Evolutionary conservation across 2,329 filamentous ascomycete genomes (phyloP).

Genomic region (Truncatella angustata): DNA sequence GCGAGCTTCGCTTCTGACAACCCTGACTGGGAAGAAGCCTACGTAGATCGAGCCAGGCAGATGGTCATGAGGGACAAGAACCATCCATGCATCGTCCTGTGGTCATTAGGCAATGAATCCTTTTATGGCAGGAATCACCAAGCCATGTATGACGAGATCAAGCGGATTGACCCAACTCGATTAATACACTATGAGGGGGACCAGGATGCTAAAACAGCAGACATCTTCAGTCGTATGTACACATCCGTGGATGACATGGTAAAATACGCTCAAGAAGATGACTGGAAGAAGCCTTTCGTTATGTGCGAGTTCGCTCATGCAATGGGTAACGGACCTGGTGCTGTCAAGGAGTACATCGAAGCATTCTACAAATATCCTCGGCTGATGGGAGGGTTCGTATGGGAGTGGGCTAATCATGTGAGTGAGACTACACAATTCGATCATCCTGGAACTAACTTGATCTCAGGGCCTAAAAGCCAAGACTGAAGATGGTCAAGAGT

Average conservation of each 20-base stretch:
- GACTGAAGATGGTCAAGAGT: constrained; percentile 40
- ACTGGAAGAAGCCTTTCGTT: constrained; percentile 56
- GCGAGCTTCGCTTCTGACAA: constrained; percentile 58
- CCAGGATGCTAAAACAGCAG: constrained; percentile 52
- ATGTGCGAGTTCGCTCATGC: constrained; percentile 57
- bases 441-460: neutral
- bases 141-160: constrained; percentile 66
- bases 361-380: constrained; percentile 58
- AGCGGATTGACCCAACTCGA: constrained; percentile 52
- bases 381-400: constrained; percentile 64
- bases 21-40: constrained; percentile 60
- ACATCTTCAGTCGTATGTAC: constrained; percentile 69
- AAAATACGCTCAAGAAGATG: constrained; percentile 35
- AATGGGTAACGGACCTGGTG: constrained; percentile 72
- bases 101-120: constrained; percentile 71
- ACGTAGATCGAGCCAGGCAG: constrained; percentile 64
- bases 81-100: constrained; percentile 65
- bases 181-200: constrained; percentile 68
- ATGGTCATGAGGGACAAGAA: constrained; percentile 60
- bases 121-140: constrained; percentile 68
- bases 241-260: constrained; percentile 46
- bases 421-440: constrained; percentile 9
- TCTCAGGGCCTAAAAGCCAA: constrained; percentile 40
- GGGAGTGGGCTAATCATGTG: constrained; percentile 64
- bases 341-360: constrained; percentile 65